Base-by-base conservation (phyloP, 2,329 filamentous ascomycete genomes). In the Alternaria alternata region DNA sequence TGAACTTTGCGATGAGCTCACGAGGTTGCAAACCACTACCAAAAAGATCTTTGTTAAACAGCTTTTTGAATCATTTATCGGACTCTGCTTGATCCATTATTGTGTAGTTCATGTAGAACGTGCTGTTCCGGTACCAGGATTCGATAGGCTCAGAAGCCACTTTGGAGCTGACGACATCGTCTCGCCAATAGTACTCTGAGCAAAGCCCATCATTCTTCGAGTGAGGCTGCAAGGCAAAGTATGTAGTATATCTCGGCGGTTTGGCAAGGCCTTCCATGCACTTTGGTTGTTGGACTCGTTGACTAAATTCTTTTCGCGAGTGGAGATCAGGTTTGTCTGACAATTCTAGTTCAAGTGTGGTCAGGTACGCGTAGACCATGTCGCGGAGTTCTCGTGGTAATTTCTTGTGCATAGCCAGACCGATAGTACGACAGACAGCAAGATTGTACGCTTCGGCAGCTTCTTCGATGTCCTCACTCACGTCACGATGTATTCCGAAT, bases 341-440 rank as follows among this genome's bases (percentile, higher is more conserved):
- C 5, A 54, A 18, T n/a, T 32, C 12, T 14, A 54, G 11, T 34
- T 54, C 28, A 22, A 14, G 24, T 11, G 32, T 36, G n/a, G 32
- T 22, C 7, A 51, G 36, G 20, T 57, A 28, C 22, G 28, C 34
- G 22, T 51, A 51, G 24, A 43, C 18, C 44, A 57, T 51, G n/a
- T 57, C 34, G 6, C 54, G 24, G n/a, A 57, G 14, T 47, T 57
- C 54, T 16, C 36, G 34, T 38, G 54, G 46, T 18, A 57, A 26
- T 22, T 4, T 57, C 16, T 18, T 18, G 28, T 32, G 22, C 26
- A 56, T 26, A 11, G 32, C 26, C 28, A n/a, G 26, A 12, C 22
- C 26, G 12, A 49, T 49, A 12, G 32, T 20, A 6, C 36, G 46
- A 42, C 41, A 36, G 3, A 56, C 36, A 41, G 32, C 44, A n/a